These are phyloP conservation scores for Amanita pseudoporphyria DNA, from an alignment of 768 basidiomycete genomes.

Conservation along the genomic window DNA sequence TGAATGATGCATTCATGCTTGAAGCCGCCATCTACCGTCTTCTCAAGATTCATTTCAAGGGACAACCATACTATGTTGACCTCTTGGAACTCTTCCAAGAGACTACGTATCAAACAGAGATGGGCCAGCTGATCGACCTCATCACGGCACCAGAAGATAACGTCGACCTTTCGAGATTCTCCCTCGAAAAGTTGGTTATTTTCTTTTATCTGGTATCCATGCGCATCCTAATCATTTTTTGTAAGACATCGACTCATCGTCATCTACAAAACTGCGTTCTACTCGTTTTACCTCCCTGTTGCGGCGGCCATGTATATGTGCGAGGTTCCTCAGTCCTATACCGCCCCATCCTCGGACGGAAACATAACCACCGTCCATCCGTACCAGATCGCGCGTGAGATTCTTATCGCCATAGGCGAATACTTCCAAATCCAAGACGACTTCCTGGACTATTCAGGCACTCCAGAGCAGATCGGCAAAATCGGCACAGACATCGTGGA, in stretches of 20 bases:
- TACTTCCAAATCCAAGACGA: conserved; percentile 99
- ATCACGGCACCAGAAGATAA: conserved; percentile 90
- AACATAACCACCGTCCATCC: conserved; percentile 31
- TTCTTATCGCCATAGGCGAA: conserved; percentile 88
- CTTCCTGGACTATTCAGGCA: conserved; percentile 86
- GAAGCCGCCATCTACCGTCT: conserved; percentile 89
- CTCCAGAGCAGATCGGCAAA: conserved; percentile 90
- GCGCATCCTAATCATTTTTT: background rate
- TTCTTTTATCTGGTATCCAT: background rate
- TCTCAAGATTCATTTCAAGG: conserved; percentile 78
- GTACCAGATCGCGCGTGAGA: conserved; percentile 66
- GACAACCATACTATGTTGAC: conserved; percentile 77
- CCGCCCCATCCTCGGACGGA: conserved; percentile 13
- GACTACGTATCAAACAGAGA: conserved; percentile 84
- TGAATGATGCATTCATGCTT: conserved; percentile 97
- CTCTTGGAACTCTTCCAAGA: conserved; percentile 90
- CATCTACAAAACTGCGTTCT: conserved; percentile 94
- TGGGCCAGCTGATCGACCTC: conserved; percentile 93
- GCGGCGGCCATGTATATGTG: conserved; percentile 86
- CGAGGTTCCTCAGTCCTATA: conserved; percentile 45
- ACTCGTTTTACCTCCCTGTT: conserved; percentile 98
- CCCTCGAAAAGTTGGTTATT: conserved; percentile 58
- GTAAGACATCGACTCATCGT: conserved; percentile 85
- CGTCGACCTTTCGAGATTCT: conserved; percentile 85
- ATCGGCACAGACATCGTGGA: conserved; percentile 97